A percentile compares a stretch with the other conserved stretches of the same genome.
Evolutionary conservation across 2,329 filamentous ascomycete genomes (phyloP).

Genomic region (Ophiostoma sp.): DNA sequence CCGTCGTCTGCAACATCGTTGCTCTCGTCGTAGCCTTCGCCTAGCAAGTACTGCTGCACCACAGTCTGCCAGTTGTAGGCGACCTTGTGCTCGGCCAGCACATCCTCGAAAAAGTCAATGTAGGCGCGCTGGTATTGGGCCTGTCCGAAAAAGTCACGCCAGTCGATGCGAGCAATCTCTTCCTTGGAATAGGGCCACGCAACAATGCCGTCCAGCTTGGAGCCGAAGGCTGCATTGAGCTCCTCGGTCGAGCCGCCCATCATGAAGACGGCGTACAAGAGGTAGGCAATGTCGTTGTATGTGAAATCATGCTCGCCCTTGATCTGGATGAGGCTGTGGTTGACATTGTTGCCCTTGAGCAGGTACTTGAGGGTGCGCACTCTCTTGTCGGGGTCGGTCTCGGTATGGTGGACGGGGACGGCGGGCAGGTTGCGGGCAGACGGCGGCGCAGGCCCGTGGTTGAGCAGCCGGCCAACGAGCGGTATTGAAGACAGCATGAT

Average conservation of each 20-base stretch:
- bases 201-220: conserved; percentile 64
- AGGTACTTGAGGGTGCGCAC: conserved; percentile 84
- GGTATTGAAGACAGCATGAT: conserved; percentile 31
- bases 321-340: conserved; percentile 66
- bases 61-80: conserved; percentile 81
- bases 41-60: conserved; percentile 69
- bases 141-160: conserved; percentile 78
- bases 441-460: conserved; percentile 24
- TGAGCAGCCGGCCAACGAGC: conserved; percentile 30
- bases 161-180: conserved; percentile 78
- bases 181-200: conserved; percentile 78
- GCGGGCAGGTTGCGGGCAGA: conserved; percentile 55
- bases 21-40: conserved; percentile 34
- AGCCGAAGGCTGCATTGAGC: conserved; percentile 75
- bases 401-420: conserved; percentile 71
- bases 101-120: conserved; percentile 93
- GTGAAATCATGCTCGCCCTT: conserved; percentile 38
- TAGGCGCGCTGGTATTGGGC: conserved; percentile 80
- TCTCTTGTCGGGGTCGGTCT: conserved; percentile 72
- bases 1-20: conserved; percentile 11
- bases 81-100: conserved; percentile 61
- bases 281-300: conserved; percentile 79
- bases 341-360: conserved; percentile 84
- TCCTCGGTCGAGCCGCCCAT: conserved; percentile 70
- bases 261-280: conserved; percentile 78